Conservation (phyloP, 768 basidiomycete species). For the Coprinopsis marcescibilis region DNA sequence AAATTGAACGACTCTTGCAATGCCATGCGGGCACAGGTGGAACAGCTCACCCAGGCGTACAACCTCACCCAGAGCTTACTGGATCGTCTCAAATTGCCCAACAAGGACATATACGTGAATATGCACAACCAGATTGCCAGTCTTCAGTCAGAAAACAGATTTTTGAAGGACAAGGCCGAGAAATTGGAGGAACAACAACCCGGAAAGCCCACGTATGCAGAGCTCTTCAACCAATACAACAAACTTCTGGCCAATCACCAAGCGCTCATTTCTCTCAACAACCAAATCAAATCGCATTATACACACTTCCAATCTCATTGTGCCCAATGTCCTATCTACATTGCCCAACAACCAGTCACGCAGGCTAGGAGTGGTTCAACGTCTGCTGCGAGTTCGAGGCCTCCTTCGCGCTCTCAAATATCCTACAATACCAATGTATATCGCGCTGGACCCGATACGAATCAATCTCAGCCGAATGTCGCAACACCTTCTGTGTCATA, state of each 20-base stretch:
- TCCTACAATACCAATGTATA: no score
- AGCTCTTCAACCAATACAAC: constrained; percentile 8
- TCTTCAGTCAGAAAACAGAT: constrained; percentile 4
- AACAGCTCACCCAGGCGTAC: constrained; percentile 14
- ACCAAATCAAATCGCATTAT: not conserved
- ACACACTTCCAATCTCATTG: not conserved
- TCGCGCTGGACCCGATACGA: no score
- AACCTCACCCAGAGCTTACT: no score
- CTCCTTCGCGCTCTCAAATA: no score
- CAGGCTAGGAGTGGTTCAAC: no score
- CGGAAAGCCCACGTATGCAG: constrained; percentile 7
- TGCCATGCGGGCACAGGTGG: constrained; percentile 16
- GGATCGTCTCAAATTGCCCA: no score
- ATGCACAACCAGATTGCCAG: constrained; percentile 5
- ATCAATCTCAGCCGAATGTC: no score
- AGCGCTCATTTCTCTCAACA: not conserved
- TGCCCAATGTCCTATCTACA: no score
- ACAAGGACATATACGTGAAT: constrained; percentile 11
- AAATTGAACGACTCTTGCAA: constrained; percentile 22
- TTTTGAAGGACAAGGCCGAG: constrained; percentile 2
- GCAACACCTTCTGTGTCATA: no score
- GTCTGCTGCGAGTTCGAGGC: no score
- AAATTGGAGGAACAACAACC: constrained; percentile 2
- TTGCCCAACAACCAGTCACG: no score
- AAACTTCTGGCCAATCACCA: not conserved